Evolutionary conservation across 2,329 filamentous ascomycete species (phyloP), one percentile per base, ranked within the genome.

Genomic region (Colletotrichum sublineola): DNA sequence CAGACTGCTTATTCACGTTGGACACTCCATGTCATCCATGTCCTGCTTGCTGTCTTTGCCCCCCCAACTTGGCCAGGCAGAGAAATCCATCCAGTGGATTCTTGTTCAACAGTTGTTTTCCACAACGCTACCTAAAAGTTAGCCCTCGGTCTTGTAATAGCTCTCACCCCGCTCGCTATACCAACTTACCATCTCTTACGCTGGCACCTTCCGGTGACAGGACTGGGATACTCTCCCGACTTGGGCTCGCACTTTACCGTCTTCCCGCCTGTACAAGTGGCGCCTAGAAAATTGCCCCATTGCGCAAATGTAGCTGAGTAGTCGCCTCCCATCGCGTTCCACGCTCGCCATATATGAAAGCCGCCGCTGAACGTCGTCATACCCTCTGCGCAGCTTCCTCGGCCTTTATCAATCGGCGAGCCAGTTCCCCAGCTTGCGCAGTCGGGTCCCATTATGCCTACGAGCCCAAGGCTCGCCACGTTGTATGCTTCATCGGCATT

Each of bases 371-470:
- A 66, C 0, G 20, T 29, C n/a, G 20, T 20, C 31, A 69, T 14
- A 8, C 61, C 61, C 31, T 7, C 36, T 2, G 31, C 52, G 29
- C 67, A 69, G 8, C 11, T 8, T 3, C 61, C 67, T 18, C 57
- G 67, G 24, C 67, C 67, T 4, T 20, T n/a, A 2, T 65, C 24
- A 2, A 20, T 36, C 5, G 67, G 67, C 24, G 53, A 58, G 52
- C 18, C 42, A 14, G 18, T 6, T 8, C 29, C 33, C 67, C 67
- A 69, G 42, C 67, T 52, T 6, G 61, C 67, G 62, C 67, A 69
- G 62, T 69, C 67, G 5, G 67, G 67, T 5, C 67, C 67, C 67
- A 69, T 69, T 9, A 69, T 69, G 20, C 31, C 61, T 5, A 65
- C 53, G 5, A 69, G 52, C 7, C 67, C 67, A 12, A 69, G 67